Conservation (phyloP, 805 yeast species). For the Candida rishiriensis region DNA sequence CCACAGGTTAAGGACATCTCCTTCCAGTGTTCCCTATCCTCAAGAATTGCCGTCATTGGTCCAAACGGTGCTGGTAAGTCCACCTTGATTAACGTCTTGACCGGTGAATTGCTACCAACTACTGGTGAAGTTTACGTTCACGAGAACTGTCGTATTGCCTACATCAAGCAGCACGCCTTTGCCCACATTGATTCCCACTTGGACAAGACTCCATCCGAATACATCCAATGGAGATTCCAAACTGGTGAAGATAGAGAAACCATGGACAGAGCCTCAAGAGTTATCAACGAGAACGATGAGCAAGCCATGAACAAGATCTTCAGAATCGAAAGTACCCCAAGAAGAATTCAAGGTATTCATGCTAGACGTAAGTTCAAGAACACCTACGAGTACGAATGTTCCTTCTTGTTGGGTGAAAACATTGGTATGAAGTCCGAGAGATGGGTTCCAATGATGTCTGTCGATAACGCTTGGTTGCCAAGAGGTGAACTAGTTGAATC, state of each 20-base stretch:
- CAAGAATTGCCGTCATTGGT: conserved; percentile 99
- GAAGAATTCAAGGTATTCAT: conserved; percentile 92
- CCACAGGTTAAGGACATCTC: conserved; percentile 89
- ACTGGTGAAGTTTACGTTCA: conserved; percentile 98
- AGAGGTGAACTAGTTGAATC: conserved; percentile 97
- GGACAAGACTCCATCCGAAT: conserved; percentile 99
- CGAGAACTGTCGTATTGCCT: conserved; percentile 99
- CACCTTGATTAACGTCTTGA: conserved; percentile 95
- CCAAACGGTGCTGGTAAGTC: conserved; percentile 99
- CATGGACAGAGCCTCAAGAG: conserved; percentile 99
- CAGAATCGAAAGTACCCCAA: conserved; percentile 97
- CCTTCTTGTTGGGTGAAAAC: conserved; percentile 97
- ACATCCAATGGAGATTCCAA: conserved; percentile 99
- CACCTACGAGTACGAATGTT: conserved; percentile 99
- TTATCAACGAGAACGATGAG: conserved; percentile 95
- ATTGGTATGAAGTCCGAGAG: conserved; percentile 98
- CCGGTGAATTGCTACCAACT: conserved; percentile 99
- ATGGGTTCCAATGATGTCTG: conserved; percentile 99
- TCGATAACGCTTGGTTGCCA: conserved; percentile 99
- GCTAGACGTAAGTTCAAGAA: conserved; percentile 99
- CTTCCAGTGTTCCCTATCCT: conserved; percentile 98
- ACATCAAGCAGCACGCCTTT: conserved; percentile 99
- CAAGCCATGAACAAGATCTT: conserved; percentile 98
- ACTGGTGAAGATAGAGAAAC: conserved; percentile 99
- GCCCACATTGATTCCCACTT: conserved; percentile 98